phyloP scores from a whole-genome alignment of 176 grass and related monocot species.

The Raddia guianensis region DNA sequence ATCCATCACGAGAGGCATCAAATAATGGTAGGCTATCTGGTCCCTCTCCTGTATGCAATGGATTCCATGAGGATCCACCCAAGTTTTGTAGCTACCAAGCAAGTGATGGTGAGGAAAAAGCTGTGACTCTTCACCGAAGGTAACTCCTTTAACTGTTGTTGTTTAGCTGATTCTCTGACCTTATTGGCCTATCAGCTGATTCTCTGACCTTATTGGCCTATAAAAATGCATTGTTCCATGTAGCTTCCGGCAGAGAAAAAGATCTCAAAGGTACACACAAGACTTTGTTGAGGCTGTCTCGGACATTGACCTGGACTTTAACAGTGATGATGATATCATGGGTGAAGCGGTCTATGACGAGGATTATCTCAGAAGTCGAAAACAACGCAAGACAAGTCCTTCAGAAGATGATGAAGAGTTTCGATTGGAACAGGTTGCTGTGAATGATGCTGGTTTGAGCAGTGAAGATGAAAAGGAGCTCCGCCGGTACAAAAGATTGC shows the following conservation, averaged over 20 bases:
- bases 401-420: constrained; percentile 79
- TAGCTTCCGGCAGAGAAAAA: constrained; percentile 77
- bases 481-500: constrained; percentile 46
- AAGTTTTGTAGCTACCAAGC: constrained; percentile 56
- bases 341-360: constrained; percentile 96
- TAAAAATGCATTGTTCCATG: constrained; percentile 9
- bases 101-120: constrained; percentile 53
- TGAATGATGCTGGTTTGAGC: constrained; percentile 48
- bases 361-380: constrained; percentile 77
- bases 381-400: constrained; percentile 51
- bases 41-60: constrained; percentile 51
- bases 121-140: constrained; percentile 72
- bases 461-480: constrained; percentile 62
- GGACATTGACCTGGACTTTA: constrained; percentile 54
- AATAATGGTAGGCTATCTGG: constrained; percentile 56
- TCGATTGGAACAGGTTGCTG: constrained; percentile 54
- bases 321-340: constrained; percentile 88
- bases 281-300: constrained; percentile 83
- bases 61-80: constrained; percentile 49
- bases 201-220: constrained; percentile 9
- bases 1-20: constrained; percentile 43
- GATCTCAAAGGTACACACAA: constrained; percentile 67
- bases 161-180: constrained; percentile 8
- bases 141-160: constrained; percentile 35
- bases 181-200: constrained; percentile 11